Evolutionary conservation across 441 rosid species (phyloP), one percentile per base, ranked within the genome.

Genomic region (Eruca vesicaria): DNA sequence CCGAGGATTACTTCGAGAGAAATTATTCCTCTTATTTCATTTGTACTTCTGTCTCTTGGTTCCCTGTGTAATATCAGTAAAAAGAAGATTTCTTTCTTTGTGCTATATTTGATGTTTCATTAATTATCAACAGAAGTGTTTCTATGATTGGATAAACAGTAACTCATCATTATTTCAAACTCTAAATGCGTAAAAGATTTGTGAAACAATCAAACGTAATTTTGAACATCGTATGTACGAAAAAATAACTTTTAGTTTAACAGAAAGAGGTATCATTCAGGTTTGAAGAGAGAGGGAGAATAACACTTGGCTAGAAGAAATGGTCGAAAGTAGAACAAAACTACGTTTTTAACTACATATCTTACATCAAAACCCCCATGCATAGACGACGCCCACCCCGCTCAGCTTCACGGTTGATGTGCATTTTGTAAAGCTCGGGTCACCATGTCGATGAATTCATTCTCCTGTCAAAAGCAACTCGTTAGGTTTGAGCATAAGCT

Each of bases 401-500:
- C 50, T 41, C 58, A 55, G 74, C 63, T 69, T 89, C 86, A 94
- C 45, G 82, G 82, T 50, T 84, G 81, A 80, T 89, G 90, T 15
- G 96, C 89, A 75, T 87, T 88, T 82, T 87, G 83, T 79, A 95
- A 68, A 63, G 97, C 96, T 70, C 86, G 81, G 70, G 83, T 78
- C 18, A 95, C 86, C 89, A 87, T 86, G 84, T 95, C 98, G 20
- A 95, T 81, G 73, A 95, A 93, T 70, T 91, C 93, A 83, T 89
- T 79, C 75, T 91, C 92, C 99, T 95, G 82, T 58, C 52, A 79
- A 28, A 14, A 62, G 12, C 18, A 57, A 71, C 45, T 32, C 29
- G 70, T 69, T 56, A 73, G 58, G 28, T 63, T 63, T 63, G 16
- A 10, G 14, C 11, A 73, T 66, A 16, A 68, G 71, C 35, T 68